Base-by-base conservation (phyloP, 495 filamentous ascomycete species). In the Penicillium parvum region DNA sequence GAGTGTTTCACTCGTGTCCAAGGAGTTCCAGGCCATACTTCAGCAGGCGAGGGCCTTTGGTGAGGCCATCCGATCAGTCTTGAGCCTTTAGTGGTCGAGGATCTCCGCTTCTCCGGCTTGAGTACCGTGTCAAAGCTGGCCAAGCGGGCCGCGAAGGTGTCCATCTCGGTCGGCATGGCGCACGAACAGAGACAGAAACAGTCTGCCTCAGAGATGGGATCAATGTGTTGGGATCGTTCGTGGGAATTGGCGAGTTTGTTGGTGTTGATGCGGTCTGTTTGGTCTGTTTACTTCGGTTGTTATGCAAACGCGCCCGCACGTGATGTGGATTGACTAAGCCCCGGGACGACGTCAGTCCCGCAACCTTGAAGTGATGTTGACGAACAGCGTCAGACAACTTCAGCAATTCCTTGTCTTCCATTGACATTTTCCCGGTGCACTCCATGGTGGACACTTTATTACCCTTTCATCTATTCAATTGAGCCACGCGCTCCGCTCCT, bases 11-110 rank as follows among this genome's bases (percentile, higher is more conserved):
- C 4, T 32, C 3, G 8, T 1, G 33, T 18, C 8, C 12, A 18
- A 18, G 3, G 15, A 29, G 3, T 18, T 12, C 17, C 17, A 3
- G n/a, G 6, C 15, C 75, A 49, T 66, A 90, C 85, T 55, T 84
- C 73, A 42, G 76, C 74, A 12, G 85, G 75, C 0, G 80, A 72
- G 8, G 85, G 76, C 22, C 65, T 74, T 44, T 79, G 76, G 55
- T 90, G 85, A 23, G 90, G 85, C 90, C 90, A 96, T 54, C 74
- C 71, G 32, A 86, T 58, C 3, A 75, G 68, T 55, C 84, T 79
- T 9, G 75, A 68, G 26, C 75, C 66, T 58, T 79, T 84, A 44
- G 78, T 72, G 62, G 72, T 75, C 4, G 88, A 90, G 18, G 75
- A 71, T 56, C 87, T 77, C 49, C 82, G 78, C 53, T 84, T 85